A percentile compares a stretch with the other conserved stretches of the same genome.
Evolutionary conservation across 2,329 filamentous ascomycete genomes (phyloP).

Genomic region (Nigrospora oryzae): DNA sequence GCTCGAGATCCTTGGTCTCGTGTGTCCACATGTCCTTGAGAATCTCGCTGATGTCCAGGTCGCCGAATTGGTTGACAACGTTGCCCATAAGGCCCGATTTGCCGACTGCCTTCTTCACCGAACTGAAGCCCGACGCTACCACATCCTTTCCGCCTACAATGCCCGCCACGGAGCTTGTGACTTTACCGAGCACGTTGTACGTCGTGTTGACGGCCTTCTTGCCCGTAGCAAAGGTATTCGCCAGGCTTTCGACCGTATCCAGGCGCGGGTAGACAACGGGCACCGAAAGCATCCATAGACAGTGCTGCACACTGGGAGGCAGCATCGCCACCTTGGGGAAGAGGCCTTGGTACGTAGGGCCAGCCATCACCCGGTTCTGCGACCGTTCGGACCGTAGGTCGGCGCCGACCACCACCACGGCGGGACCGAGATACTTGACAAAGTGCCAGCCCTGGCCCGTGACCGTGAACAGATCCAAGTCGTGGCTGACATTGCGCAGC

Average conservation of each 20-base stretch:
- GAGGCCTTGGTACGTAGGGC: constrained; percentile 92
- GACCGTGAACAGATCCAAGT: constrained; percentile 89
- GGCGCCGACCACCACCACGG: constrained; percentile 79
- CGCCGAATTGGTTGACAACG: constrained; percentile 91
- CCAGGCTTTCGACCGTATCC: constrained; percentile 84
- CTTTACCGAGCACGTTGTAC: constrained; percentile 92
- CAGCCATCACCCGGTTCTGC: constrained; percentile 85
- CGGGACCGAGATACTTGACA: constrained; percentile 89
- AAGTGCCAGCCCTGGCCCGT: constrained; percentile 99
- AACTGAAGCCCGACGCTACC: constrained; percentile 85
- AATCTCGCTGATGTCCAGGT: constrained; percentile 90
- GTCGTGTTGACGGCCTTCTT: constrained; percentile 96
- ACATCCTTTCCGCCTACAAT: constrained; percentile 92
- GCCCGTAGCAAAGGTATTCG: constrained; percentile 83
- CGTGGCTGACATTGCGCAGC: constrained; percentile 78
- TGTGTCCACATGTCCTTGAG: constrained; percentile 97
- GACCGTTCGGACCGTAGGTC: constrained; percentile 91
- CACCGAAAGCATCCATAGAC: constrained; percentile 90
- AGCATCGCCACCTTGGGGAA: constrained; percentile 92
- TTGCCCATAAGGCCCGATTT: constrained; percentile 94
- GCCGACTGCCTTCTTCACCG: constrained; percentile 93
- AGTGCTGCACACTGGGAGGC: constrained; percentile 90
- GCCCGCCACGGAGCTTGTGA: constrained; percentile 88
- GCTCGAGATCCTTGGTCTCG: constrained; percentile 92
- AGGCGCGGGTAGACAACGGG: constrained; percentile 85